These are phyloP conservation scores for Symmetrospora coprosmae DNA, from an alignment of 768 basidiomycete species.

Conservation along the genomic window DNA sequence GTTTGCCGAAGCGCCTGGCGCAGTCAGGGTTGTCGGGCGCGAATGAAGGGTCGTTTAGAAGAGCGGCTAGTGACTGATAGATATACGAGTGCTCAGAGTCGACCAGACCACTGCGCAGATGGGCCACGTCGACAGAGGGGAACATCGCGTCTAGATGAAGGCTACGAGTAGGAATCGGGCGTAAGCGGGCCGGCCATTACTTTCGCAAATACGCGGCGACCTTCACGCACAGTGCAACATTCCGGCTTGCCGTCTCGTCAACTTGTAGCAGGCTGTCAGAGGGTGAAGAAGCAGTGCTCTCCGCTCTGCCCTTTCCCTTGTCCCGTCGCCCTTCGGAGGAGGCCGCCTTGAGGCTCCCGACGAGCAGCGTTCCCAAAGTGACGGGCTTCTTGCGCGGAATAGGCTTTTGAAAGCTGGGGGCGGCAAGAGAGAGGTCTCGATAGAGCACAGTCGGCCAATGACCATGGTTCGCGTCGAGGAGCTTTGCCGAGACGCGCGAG, in stretches of 20 bases:
- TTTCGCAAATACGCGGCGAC: too few relatives aligned
- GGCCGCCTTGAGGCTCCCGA: background rate
- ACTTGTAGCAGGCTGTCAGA: background rate
- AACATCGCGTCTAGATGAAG: constrained; percentile 2
- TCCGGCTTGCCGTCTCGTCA: background rate
- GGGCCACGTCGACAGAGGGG: background rate
- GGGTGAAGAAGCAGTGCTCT: background rate
- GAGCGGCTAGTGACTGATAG: background rate
- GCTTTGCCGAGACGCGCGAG: background rate
- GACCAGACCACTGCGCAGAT: background rate
- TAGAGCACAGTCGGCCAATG: constrained; percentile 14
- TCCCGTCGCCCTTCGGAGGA: background rate
- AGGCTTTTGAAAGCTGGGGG: too few relatives aligned
- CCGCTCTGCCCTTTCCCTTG: constrained; percentile 1
- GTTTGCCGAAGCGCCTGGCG: background rate
- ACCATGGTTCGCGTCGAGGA: constrained; percentile 12
- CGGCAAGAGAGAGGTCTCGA: too few relatives aligned
- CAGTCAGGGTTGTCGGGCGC: background rate
- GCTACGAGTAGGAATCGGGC: background rate
- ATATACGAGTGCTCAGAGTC: background rate
- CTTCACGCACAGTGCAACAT: background rate
- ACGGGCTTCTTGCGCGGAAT: too few relatives aligned
- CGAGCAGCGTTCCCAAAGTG: too few relatives aligned
- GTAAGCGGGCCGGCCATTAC: background rate
- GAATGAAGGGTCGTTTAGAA: background rate